These are phyloP conservation scores for Candida morakotiae DNA, from an alignment of 805 yeast species.

Conservation along the genomic window DNA sequence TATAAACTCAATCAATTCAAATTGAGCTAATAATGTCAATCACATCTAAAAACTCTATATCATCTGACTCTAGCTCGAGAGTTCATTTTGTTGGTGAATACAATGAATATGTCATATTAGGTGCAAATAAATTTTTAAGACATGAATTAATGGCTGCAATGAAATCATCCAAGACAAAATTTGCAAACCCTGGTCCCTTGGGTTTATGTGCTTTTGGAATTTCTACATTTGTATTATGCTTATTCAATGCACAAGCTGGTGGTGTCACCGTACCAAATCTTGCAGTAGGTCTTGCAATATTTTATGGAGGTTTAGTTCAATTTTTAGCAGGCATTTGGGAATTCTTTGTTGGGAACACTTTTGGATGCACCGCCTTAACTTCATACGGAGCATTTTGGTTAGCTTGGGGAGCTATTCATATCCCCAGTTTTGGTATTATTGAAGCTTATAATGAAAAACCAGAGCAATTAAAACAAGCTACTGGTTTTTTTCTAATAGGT, in stretches of 20 bases:
- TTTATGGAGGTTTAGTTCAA: slow-evolving; percentile 64
- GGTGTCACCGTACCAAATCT: slow-evolving; percentile 50
- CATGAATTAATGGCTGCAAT: slow-evolving; percentile 37
- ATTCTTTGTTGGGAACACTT: slow-evolving; percentile 58
- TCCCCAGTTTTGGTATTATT: slow-evolving; percentile 29
- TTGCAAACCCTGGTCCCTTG: slow-evolving; percentile 67
- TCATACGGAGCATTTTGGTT: slow-evolving; percentile 47
- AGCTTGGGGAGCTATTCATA: slow-evolving; percentile 26
- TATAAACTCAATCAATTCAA: not conserved
- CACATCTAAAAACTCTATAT: no score
- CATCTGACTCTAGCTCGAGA: slow-evolving; percentile 13
- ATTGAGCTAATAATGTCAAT: no score
- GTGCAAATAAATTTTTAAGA: slow-evolving; percentile 28
- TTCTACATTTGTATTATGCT: slow-evolving; percentile 58
- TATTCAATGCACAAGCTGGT: slow-evolving; percentile 55
- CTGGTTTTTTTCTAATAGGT: slow-evolving; percentile 34
- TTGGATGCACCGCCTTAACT: slow-evolving; percentile 64
- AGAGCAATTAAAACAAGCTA: slow-evolving; percentile 26
- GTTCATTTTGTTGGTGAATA: slow-evolving; percentile 32
- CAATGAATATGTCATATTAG: slow-evolving; percentile 32
- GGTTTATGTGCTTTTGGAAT: slow-evolving; percentile 64
- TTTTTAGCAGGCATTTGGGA: slow-evolving; percentile 68
- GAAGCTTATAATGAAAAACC: slow-evolving; percentile 23
- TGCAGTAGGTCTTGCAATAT: slow-evolving; percentile 56
- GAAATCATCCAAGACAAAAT: slow-evolving; percentile 42